Evolutionary conservation across 495 filamentous ascomycete genomes (phyloP), one percentile per base, ranked within the genome.

Genomic region (Aspergillus conjunctus): DNA sequence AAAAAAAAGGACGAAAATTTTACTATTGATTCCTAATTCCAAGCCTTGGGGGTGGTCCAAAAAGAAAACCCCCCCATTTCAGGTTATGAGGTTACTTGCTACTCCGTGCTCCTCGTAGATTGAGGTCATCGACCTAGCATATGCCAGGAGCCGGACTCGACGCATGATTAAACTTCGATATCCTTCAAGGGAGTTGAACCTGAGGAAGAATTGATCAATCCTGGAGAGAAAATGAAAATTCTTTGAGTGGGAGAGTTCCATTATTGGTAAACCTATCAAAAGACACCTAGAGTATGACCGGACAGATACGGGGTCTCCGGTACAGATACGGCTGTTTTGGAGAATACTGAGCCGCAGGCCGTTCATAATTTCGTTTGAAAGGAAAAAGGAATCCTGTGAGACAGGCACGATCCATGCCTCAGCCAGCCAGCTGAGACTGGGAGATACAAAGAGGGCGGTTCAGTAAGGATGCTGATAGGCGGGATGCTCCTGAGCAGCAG

Each of bases 401-500:
- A 73, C 71, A 73, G 68, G 66, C 64, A 51, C 58, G 63, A 70
- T 64, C 49, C 52, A 54, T 58, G 58, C 54, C 51, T 71, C 71
- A 66, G 62, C 66, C 67, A 71, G 71, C 59, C 65, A 56, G 41
- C 41, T 48, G 33, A 55, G 49, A 51, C 52, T 56, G 50, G 58
- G 49, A 43, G 63, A 64, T 66, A 67, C 68, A 61, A 60, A 62
- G 44, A 39, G 56, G 61, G 52, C 44, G 43, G 33, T 22, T 43
- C 32, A 60, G 58, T 34, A 55, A 54, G 34, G 50, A 56, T 55
- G 69, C 65, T 76, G 73, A 76, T 76, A 73, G 71, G 73, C 65
- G 65, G 59, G 64, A 69, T 62, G 71, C 71, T 73, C 66, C 71
- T 73, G 69, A 62, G 68, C 65, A 71, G 66, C 59, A 59, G 58